Percentiles rank a stretch among this genome's conserved stretches.
phyloP scores from a whole-genome alignment of 2,329 filamentous ascomycete genomes.

The Ophidiomyces ophidiicola region DNA sequence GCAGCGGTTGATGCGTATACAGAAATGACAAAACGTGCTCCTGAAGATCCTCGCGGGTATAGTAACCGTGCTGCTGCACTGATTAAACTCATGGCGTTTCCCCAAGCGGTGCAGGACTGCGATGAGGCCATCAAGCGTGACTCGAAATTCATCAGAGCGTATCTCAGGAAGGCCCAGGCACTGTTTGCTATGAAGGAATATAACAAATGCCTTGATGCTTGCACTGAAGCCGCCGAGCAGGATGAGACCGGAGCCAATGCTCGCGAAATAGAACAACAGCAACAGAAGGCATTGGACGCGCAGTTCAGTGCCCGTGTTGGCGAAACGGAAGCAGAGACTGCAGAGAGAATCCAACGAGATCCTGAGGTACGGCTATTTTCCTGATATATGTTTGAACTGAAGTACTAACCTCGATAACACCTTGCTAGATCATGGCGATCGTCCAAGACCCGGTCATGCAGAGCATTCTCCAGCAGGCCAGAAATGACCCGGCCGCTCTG shows the following conservation, averaged over 20 bases:
- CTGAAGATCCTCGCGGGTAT: slow-evolving; percentile 85
- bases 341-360: slow-evolving; percentile 77
- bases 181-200: slow-evolving; percentile 98
- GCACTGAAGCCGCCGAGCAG: slow-evolving; percentile 63
- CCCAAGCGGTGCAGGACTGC: slow-evolving; percentile 84
- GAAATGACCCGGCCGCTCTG: slow-evolving; percentile 79
- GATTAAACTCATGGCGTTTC: slow-evolving; percentile 93
- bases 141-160: slow-evolving; percentile 83
- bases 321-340: slow-evolving; percentile 91
- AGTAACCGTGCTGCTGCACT: slow-evolving; percentile 95
- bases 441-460: slow-evolving; percentile 97
- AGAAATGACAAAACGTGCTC: slow-evolving; percentile 94
- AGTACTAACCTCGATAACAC: too few species aligned
- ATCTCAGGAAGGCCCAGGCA: slow-evolving; percentile 90
- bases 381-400: too few species aligned
- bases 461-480: slow-evolving; percentile 89
- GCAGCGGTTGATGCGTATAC: slow-evolving; percentile 85
- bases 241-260: slow-evolving; percentile 71
- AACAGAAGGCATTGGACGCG: slow-evolving; percentile 79
- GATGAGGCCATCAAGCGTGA: slow-evolving; percentile 84
- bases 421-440: slow-evolving; percentile 64
- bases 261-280: slow-evolving; percentile 84
- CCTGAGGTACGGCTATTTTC: slow-evolving; percentile 84
- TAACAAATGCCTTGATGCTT: slow-evolving; percentile 84
- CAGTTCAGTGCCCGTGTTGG: slow-evolving; percentile 87